Conservation (phyloP, 1,139 yeast species). For the Debaryomyces subglobosus region DNA sequence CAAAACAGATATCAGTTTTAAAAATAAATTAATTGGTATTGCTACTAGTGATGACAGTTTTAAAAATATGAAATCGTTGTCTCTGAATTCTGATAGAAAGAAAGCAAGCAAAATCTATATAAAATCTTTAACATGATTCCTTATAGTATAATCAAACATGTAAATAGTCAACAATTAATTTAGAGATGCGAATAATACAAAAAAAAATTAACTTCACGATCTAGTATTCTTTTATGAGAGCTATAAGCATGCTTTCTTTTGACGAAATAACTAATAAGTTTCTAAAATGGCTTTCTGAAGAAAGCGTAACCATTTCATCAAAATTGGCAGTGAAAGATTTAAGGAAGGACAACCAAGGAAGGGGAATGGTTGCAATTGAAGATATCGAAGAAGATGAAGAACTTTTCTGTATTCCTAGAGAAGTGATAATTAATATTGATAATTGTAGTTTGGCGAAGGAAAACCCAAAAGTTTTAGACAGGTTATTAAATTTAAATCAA, state of each 20-base stretch:
- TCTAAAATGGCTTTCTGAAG: conserved; percentile 51
- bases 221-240: neutral
- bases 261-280: conserved; percentile 43
- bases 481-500: conserved; percentile 51
- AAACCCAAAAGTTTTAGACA: conserved; percentile 32
- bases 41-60: conserved; percentile 68
- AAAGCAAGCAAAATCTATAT: conserved; percentile 19
- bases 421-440: conserved; percentile 56
- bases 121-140: conserved; percentile 3
- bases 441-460: conserved; percentile 52
- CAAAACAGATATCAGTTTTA: conserved; percentile 44
- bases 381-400: conserved; percentile 62
- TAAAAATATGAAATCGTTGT: conserved; percentile 26
- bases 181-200: neutral
- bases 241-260: conserved; percentile 4
- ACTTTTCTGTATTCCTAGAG: conserved; percentile 71
- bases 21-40: conserved; percentile 48
- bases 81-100: conserved; percentile 13
- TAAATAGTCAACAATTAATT: neutral
- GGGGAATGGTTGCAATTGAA: conserved; percentile 71
- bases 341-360: conserved; percentile 64
- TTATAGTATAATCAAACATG: neutral
- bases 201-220: neutral
- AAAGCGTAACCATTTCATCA: conserved; percentile 53
- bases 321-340: conserved; percentile 64